Evolutionary conservation across 2,329 filamentous ascomycete genomes (phyloP).

Genomic region (Dichotomopilus funicola): DNA sequence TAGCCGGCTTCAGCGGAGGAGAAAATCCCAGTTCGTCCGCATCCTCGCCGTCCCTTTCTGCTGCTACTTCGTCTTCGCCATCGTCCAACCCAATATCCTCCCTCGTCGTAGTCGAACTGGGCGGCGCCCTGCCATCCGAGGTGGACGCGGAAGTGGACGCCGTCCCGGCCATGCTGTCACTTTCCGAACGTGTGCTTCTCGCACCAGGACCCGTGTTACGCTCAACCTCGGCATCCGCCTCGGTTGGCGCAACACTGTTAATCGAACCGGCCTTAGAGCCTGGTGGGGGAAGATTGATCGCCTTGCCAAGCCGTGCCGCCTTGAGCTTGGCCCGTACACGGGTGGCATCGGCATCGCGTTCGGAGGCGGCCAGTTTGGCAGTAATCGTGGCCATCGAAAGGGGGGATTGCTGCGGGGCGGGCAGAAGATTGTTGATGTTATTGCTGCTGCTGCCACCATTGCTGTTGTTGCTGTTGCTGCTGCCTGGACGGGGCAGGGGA

Average conservation of each 20-base stretch:
- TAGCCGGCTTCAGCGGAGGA: not conserved
- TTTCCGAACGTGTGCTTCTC: constrained; percentile 8
- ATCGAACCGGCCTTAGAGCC: not conserved
- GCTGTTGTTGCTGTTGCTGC: not conserved
- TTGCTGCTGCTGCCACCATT: too few relatives aligned
- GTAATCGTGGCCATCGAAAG: constrained; percentile 56
- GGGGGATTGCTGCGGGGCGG: constrained; percentile 46
- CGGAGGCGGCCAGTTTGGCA: constrained; percentile 57
- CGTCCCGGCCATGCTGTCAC: not conserved
- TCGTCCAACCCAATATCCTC: not conserved
- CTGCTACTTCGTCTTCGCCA: too few relatives aligned
- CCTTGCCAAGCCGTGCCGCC: constrained; percentile 40
- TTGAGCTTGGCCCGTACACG: constrained; percentile 56
- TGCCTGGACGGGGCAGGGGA: constrained; percentile 29
- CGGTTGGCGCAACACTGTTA: not conserved
- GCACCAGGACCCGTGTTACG: not conserved
- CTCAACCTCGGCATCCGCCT: not conserved
- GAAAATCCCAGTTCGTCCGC: constrained; percentile 9
- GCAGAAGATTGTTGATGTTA: constrained; percentile 25
- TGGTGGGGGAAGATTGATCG: constrained; percentile 23
- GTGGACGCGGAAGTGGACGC: not conserved
- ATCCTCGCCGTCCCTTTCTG: not conserved
- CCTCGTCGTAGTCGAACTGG: not conserved
- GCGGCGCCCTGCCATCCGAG: constrained; percentile 2
- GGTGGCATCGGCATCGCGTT: constrained; percentile 57